A percentile compares a stretch with the other conserved stretches of the same genome.
Conservation (phyloP, 768 basidiomycete species). For the Termitomyces sp. region DNA sequence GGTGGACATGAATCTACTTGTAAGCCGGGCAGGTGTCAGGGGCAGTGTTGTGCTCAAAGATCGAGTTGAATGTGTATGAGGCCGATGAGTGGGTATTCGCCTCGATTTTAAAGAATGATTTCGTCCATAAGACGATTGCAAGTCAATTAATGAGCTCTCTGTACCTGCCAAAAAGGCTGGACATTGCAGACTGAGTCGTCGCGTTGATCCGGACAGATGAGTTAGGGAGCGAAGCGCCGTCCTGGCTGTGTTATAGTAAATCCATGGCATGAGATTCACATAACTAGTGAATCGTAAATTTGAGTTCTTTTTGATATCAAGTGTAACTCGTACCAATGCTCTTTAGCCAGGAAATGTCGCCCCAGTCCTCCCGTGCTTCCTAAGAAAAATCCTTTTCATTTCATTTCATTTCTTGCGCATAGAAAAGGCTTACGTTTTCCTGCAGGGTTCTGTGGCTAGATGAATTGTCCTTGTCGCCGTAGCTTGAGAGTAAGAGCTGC, state of each 20-base stretch:
- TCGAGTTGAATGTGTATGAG: background rate
- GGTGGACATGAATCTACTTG: too few relatives aligned
- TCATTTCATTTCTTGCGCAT: background rate
- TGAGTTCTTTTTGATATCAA: background rate
- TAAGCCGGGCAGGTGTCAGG: background rate
- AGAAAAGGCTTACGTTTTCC: background rate
- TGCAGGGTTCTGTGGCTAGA: background rate
- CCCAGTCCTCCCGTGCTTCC: background rate
- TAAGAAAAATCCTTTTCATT: background rate
- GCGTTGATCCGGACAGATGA: background rate
- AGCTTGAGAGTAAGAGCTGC: background rate
- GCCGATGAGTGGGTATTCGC: background rate
- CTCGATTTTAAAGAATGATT: background rate
- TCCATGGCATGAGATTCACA: conserved; percentile 73
- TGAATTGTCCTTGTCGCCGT: background rate
- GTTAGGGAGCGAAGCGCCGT: conserved; percentile 21
- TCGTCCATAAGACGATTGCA: background rate
- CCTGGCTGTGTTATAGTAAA: conserved; percentile 49
- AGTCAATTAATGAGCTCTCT: too few relatives aligned
- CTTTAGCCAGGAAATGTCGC: background rate
- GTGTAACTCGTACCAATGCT: conserved; percentile 13
- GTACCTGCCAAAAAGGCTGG: background rate
- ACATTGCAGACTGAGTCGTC: background rate
- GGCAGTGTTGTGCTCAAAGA: background rate
- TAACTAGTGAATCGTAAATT: conserved; percentile 30